Conservation (phyloP, 2,329 filamentous ascomycete species). For the Aspergillus sp. region DNA sequence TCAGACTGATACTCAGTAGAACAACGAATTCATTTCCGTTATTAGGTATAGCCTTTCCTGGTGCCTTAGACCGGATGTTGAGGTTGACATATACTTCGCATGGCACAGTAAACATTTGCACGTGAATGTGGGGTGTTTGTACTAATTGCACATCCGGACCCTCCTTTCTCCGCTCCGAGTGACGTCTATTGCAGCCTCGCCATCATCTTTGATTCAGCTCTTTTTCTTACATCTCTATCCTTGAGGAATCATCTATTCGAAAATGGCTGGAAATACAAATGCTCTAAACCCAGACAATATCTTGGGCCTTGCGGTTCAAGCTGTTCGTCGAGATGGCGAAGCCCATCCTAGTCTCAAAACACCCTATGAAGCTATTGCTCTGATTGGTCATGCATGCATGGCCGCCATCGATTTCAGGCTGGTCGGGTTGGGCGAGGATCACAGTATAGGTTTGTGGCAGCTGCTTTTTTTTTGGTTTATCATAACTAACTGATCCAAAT, state of each 20-base stretch:
- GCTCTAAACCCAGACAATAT: constrained; percentile 22
- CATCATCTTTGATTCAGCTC: not conserved
- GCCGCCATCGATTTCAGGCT: constrained; percentile 73
- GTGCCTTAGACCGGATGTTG: too few species aligned
- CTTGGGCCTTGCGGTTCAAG: constrained; percentile 25
- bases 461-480: not conserved
- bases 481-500: not conserved
- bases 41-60: too few species aligned
- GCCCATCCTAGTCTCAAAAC: constrained; percentile 30
- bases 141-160: not conserved
- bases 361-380: constrained; percentile 73
- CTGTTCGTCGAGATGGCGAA: constrained; percentile 23
- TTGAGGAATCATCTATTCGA: not conserved
- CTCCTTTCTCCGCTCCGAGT: not conserved
- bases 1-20: too few species aligned
- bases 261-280: constrained; percentile 18
- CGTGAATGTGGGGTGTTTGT: constrained; percentile 3
- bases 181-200: not conserved
- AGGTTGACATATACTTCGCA: not conserved
- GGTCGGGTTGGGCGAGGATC: constrained; percentile 77
- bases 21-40: too few species aligned
- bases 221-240: not conserved
- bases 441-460: constrained; percentile 56
- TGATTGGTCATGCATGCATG: constrained; percentile 83
- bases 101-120: not conserved